These are phyloP conservation scores for Pythium insidiosum DNA, from an alignment of 352 stramenopile species.

Conservation along the genomic window DNA sequence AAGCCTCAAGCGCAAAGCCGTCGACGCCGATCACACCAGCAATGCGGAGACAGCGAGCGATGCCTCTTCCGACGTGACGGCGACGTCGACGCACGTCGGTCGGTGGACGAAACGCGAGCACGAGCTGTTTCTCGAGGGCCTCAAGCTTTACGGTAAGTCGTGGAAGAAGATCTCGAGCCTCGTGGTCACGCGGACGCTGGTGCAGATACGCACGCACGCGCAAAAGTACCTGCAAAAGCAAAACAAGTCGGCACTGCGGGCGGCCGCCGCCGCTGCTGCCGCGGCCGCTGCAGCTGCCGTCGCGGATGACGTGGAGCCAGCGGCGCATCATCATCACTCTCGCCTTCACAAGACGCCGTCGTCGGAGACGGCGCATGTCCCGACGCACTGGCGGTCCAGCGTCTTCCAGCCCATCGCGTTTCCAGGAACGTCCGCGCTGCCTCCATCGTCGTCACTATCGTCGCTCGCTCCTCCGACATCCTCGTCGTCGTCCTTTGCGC, in stretches of 20 bases:
- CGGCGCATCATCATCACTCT: too few species aligned
- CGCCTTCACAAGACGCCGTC: too few species aligned
- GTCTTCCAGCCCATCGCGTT: slow-evolving; percentile 25
- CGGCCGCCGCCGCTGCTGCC: slow-evolving; percentile 14
- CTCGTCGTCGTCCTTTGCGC: slow-evolving; percentile 9
- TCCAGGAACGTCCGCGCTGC: slow-evolving; percentile 9
- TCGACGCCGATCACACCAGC: background rate
- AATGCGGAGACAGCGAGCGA: background rate
- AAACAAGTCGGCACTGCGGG: slow-evolving; percentile 44
- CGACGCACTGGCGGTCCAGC: too few species aligned
- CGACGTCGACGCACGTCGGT: slow-evolving; percentile 34
- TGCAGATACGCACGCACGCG: slow-evolving; percentile 96
- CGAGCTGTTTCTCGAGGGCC: slow-evolving; percentile 80
- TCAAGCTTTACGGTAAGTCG: slow-evolving; percentile 83
- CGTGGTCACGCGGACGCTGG: slow-evolving; percentile 74
- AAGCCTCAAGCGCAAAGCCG: background rate
- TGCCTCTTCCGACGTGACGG: background rate
- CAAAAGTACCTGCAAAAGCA: slow-evolving; percentile 95
- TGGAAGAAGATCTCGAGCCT: slow-evolving; percentile 89
- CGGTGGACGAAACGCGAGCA: slow-evolving; percentile 89
- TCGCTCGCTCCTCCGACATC: background rate
- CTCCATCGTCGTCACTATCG: slow-evolving; percentile 11
- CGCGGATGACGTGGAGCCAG: too few species aligned
- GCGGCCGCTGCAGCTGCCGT: slow-evolving; percentile 2
- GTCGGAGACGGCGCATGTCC: too few species aligned